Conservation (phyloP, 2,329 filamentous ascomycete species). For the Pseudogymnoascus sp. region DNA sequence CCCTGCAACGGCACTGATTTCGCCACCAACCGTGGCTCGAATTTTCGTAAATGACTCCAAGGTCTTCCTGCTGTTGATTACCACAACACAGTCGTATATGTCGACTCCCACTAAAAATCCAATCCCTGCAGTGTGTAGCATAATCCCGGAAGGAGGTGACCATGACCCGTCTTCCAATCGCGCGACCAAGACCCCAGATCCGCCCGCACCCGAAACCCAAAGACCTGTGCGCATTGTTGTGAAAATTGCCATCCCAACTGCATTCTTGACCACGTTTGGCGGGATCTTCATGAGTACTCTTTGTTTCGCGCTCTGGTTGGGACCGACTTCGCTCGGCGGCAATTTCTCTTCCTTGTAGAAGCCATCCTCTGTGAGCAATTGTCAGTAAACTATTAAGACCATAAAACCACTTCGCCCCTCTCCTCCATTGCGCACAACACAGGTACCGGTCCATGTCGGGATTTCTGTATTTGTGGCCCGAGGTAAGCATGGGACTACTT, state of each 20-base stretch:
- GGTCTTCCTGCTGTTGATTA: constrained; percentile 80
- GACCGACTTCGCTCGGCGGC: constrained; percentile 25
- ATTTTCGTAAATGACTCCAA: constrained; percentile 76
- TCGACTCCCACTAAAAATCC: constrained; percentile 89
- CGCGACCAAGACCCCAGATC: constrained; percentile 78
- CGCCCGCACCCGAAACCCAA: constrained; percentile 85
- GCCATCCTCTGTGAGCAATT: constrained; percentile 45
- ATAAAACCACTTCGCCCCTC: neutral
- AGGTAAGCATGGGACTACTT: constrained; percentile 30
- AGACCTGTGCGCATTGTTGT: constrained; percentile 91
- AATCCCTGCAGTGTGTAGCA: constrained; percentile 80
- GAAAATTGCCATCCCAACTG: constrained; percentile 85
- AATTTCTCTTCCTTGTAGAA: constrained; percentile 51
- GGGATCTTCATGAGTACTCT: constrained; percentile 68
- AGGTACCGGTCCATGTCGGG: neutral
- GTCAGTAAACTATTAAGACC: neutral
- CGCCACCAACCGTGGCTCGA: constrained; percentile 70
- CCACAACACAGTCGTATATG: constrained; percentile 90
- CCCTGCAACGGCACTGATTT: constrained; percentile 67
- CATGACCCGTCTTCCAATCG: constrained; percentile 78
- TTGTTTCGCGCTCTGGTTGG: constrained; percentile 41
- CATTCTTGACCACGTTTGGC: constrained; percentile 73
- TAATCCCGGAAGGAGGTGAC: constrained; percentile 84
- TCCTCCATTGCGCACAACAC: neutral
- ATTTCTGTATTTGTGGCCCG: constrained; percentile 25